phyloP scores from a whole-genome alignment of 495 filamentous ascomycete species.

The Rhypophila decipiens region DNA sequence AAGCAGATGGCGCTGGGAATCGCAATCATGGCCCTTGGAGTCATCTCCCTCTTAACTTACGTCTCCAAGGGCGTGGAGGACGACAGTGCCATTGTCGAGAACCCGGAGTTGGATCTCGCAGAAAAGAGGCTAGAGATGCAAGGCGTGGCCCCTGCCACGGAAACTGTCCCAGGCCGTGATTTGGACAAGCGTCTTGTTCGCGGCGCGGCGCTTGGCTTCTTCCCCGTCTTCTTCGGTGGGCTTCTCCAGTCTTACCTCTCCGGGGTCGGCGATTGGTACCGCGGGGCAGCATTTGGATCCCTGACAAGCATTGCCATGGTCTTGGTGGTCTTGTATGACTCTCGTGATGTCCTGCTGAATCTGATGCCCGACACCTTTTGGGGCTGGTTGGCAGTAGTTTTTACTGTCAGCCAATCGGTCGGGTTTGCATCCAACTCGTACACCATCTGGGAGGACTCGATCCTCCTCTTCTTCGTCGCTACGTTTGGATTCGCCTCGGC shows the following conservation, averaged over 20 bases:
- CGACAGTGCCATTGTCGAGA: slow-evolving; percentile 36
- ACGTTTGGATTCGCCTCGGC: slow-evolving; percentile 74
- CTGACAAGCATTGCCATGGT: slow-evolving; percentile 60
- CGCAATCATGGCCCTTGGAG: slow-evolving; percentile 56
- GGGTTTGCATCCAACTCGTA: slow-evolving; percentile 97
- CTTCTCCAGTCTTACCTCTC: slow-evolving; percentile 20
- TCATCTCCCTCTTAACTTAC: slow-evolving; percentile 64
- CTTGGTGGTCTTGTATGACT: slow-evolving; percentile 46
- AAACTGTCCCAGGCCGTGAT: slow-evolving; percentile 20
- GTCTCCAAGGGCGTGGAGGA: slow-evolving; percentile 47
- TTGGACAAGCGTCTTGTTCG: slow-evolving; percentile 30
- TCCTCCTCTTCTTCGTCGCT: slow-evolving; percentile 81
- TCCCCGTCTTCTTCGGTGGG: slow-evolving; percentile 21
- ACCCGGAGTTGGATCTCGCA: slow-evolving; percentile 37
- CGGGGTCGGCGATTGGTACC: slow-evolving; percentile 33
- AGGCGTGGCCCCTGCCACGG: slow-evolving; percentile 21
- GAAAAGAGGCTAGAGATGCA: slow-evolving; percentile 38
- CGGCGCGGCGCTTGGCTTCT: slow-evolving; percentile 26
- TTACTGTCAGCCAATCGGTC: slow-evolving; percentile 74
- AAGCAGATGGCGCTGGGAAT: slow-evolving; percentile 78
- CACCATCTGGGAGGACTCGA: slow-evolving; percentile 98
- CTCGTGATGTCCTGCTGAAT: slow-evolving; percentile 42
- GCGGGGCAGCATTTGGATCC: slow-evolving; percentile 42
- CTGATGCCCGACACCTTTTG: slow-evolving; percentile 74
- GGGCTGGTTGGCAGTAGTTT: slow-evolving; percentile 77